phyloP scores from a whole-genome alignment of 2,329 filamentous ascomycete genomes.

The Magnaporthiopsis rhizophila region DNA sequence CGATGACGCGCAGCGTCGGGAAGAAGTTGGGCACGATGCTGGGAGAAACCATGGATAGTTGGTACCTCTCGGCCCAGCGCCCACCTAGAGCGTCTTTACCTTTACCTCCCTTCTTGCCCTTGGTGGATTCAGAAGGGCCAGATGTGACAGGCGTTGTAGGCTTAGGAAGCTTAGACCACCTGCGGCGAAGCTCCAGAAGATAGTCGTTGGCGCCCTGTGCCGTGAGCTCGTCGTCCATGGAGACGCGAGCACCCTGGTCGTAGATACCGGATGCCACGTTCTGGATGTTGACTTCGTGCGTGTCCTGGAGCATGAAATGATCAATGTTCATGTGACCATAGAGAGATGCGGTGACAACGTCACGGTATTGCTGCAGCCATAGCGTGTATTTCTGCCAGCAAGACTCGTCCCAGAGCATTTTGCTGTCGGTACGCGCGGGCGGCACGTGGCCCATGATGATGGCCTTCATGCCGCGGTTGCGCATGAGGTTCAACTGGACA shows the following conservation, averaged over 20 bases:
- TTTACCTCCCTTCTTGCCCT: conserved; percentile 17
- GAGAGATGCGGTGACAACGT: conserved; percentile 70
- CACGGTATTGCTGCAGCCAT: conserved; percentile 84
- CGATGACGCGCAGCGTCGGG: conserved; percentile 79
- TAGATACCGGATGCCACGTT: not conserved
- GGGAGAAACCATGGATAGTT: conserved; percentile 70
- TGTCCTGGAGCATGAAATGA: conserved; percentile 90
- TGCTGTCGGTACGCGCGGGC: conserved; percentile 75
- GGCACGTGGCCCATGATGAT: conserved; percentile 93
- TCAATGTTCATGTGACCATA: conserved; percentile 99
- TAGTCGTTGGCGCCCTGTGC: conserved; percentile 68
- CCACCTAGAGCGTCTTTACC: conserved; percentile 19
- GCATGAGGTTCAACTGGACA: conserved; percentile 76
- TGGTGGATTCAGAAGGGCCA: conserved; percentile 15
- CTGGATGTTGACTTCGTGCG: conserved; percentile 55
- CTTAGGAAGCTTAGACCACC: conserved; percentile 67
- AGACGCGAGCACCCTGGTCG: conserved; percentile 21
- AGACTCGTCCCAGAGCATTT: conserved; percentile 88
- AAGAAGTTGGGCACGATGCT: conserved; percentile 92
- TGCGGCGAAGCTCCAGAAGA: conserved; percentile 64
- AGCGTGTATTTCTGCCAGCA: conserved; percentile 98
- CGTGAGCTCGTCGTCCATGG: conserved; percentile 47
- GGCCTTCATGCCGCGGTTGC: conserved; percentile 81
- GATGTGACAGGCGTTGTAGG: conserved; percentile 10
- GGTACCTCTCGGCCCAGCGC: conserved; percentile 76